Evolutionary conservation across 1,284 basidiomycete genomes (phyloP).

Genomic region (Apiotrichum mycotoxinovorans): DNA sequence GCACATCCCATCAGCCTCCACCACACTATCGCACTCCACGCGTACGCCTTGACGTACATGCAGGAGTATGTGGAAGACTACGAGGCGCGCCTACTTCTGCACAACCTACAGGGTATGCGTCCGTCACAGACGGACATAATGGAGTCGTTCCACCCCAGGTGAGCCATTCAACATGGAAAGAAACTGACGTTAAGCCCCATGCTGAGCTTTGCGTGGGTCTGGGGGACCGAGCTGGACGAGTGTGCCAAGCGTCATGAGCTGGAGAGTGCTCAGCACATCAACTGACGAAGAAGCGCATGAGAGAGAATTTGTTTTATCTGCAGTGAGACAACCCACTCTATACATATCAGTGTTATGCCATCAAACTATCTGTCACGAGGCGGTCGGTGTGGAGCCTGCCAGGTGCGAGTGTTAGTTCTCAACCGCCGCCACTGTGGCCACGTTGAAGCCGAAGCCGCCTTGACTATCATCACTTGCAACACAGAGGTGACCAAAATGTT

Average conservation of each 20-base stretch:
- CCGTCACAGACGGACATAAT: slow-evolving; percentile 1
- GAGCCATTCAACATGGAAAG: slow-evolving; percentile 2
- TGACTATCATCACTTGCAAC: too few species aligned
- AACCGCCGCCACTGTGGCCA: too few species aligned
- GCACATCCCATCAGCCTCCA: slow-evolving; percentile 16
- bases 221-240: slow-evolving; percentile 36
- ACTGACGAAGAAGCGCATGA: background rate
- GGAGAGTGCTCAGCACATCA: background rate
- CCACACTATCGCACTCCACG: slow-evolving; percentile 37
- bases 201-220: slow-evolving; percentile 46
- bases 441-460: too few species aligned
- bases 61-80: slow-evolving; percentile 33
- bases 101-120: background rate
- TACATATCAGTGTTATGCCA: too few species aligned
- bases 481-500: too few species aligned
- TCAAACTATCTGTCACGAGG: too few species aligned
- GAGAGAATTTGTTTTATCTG: background rate
- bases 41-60: slow-evolving; percentile 38
- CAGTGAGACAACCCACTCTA: background rate
- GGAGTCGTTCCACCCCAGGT: slow-evolving; percentile 24
- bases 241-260: background rate
- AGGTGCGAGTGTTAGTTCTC: too few species aligned
- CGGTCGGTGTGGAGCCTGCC: too few species aligned
- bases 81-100: slow-evolving; percentile 16
- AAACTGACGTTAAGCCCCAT: slow-evolving; percentile 34